Percentiles rank a stretch among this genome's conserved stretches.
phyloP scores from a whole-genome alignment of 306 rosid species.

The Corylus heterophylla region DNA sequence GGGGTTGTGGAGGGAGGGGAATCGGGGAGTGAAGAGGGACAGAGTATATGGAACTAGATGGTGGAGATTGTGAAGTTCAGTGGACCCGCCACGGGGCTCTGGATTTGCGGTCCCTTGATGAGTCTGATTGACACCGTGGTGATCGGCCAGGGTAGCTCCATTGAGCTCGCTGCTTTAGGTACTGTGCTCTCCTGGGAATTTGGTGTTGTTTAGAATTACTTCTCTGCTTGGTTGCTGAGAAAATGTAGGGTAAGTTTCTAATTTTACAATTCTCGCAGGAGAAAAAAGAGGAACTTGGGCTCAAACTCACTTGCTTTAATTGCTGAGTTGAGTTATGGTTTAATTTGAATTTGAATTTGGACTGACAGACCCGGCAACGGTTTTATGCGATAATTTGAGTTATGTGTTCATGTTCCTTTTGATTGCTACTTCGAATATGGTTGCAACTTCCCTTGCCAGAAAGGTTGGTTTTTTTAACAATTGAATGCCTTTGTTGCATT shows the following conservation, averaged over 20 bases:
- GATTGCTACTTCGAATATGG: constrained; percentile 91
- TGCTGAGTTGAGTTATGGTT: neutral
- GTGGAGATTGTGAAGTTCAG: constrained; percentile 65
- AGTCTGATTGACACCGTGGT: constrained; percentile 85
- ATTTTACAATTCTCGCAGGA: neutral
- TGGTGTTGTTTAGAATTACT: neutral
- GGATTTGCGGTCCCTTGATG: constrained; percentile 86
- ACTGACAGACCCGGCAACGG: constrained; percentile 78
- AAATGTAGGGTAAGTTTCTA: neutral
- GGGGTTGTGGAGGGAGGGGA: constrained; percentile 28
- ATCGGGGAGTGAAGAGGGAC: constrained; percentile 28
- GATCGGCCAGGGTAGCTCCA: constrained; percentile 82
- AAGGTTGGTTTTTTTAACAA: constrained; percentile 48
- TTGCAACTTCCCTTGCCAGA: constrained; percentile 83
- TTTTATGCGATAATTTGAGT: constrained; percentile 76
- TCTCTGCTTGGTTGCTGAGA: neutral
- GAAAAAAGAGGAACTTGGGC: neutral
- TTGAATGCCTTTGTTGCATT: neutral
- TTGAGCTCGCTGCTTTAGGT: constrained; percentile 96
- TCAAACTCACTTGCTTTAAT: neutral
- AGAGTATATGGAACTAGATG: constrained; percentile 62
- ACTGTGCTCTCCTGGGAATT: neutral
- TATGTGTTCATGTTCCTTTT: constrained; percentile 89
- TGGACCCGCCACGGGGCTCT: constrained; percentile 78
- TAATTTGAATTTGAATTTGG: constrained; percentile 9